Evolutionary conservation across 169 alveolate species (phyloP).

Genomic region (Cyclospora cayetanensis): DNA sequence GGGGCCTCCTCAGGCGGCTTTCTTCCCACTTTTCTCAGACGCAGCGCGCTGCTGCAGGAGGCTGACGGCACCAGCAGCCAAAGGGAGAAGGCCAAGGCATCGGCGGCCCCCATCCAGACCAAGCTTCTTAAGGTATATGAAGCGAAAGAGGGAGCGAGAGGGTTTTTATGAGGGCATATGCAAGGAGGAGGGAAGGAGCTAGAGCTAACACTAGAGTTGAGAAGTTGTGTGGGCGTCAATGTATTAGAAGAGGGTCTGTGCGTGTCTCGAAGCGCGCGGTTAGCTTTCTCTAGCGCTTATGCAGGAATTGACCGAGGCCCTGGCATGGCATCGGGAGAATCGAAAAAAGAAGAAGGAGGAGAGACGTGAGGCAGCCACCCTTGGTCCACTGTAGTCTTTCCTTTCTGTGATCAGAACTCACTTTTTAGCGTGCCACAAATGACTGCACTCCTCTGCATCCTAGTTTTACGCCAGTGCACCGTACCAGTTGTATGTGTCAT

Average conservation of each 20-base stretch:
- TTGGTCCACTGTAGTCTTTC: background rate
- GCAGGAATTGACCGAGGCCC: slow-evolving; percentile 48
- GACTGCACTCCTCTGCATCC: no score
- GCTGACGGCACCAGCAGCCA: background rate
- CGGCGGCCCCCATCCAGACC: background rate
- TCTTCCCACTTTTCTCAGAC: background rate
- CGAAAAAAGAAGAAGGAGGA: slow-evolving; percentile 60
- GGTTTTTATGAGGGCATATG: background rate
- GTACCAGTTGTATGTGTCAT: no score
- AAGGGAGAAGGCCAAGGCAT: background rate
- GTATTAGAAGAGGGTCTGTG: background rate
- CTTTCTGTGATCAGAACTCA: no score
- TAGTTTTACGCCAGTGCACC: no score
- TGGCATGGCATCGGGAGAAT: slow-evolving; percentile 62
- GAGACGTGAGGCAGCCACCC: background rate
- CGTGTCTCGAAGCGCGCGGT: background rate
- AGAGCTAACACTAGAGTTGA: background rate
- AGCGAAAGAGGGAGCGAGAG: background rate
- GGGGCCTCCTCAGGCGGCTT: background rate
- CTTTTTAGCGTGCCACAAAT: no score
- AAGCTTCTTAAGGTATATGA: background rate
- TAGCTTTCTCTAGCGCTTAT: background rate
- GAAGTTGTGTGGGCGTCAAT: background rate
- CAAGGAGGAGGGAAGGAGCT: background rate
- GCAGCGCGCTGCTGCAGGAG: slow-evolving; percentile 6